Evolutionary conservation across 2,329 filamentous ascomycete genomes (phyloP), one percentile per base, ranked within the genome.

Genomic region (Apiospora malaysiana): DNA sequence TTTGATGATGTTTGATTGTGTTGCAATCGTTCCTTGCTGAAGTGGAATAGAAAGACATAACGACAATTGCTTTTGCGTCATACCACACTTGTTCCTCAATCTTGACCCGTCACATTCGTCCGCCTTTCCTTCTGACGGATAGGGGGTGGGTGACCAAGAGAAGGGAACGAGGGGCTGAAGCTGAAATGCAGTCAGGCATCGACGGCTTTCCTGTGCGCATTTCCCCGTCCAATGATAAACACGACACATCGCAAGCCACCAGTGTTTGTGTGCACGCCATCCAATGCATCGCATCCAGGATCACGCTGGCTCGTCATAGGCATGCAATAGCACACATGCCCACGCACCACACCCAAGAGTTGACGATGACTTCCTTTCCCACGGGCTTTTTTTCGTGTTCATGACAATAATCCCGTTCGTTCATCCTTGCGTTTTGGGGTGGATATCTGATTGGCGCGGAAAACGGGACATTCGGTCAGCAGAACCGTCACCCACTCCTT

Each of bases 1-100:
- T 63, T 63, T 63, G 56, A 63, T 40, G 32, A 40, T 63, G 56
- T 63, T 63, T 63, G 56, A 63, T 63, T 63, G 56, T 40, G 56
- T 63, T 63, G 56, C 56, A 40, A 21, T 63, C 56, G 32, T 63
- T 63, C 56, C 56, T 40, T 40, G 56, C 56, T 63, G 56, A 63
- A 40, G 56, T 32, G 40, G 56, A 63, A 63, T n/a, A 40, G 56
- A 40, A 37, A 40, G 27, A n/a, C 56, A 12, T 21, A n/a, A 23
- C 32, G 18, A n/a, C 18, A 63, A 32, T 40, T 63, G 32, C 56
- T 63, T 63, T 63, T 63, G 56, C 56, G 56, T 63, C 56, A 63
- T 63, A n/a, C 56, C 18, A 10, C 56, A n/a, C 32, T 45, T 16
- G 4, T 45, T 45, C 12, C 12, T n/a, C 27, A 10, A 10, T 63